Evolutionary conservation across 345 rosid genomes (phyloP).

Genomic region (Eucalyptus brandiana): DNA sequence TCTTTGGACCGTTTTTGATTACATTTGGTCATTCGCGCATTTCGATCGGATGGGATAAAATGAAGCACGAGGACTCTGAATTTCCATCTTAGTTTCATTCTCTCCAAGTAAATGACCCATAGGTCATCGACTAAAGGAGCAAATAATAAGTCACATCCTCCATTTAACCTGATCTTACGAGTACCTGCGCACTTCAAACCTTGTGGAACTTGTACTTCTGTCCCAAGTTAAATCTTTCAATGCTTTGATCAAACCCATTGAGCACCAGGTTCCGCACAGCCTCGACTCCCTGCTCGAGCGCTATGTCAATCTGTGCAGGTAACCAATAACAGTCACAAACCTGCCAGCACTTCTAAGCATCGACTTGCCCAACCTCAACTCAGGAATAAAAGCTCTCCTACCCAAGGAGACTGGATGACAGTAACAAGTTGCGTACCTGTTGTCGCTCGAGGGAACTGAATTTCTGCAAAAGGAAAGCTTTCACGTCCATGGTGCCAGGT

Average conservation of each 20-base stretch:
- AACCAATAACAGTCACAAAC: neutral
- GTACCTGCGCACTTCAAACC: slow-evolving; percentile 4
- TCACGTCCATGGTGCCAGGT: slow-evolving; percentile 90
- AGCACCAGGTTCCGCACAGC: slow-evolving; percentile 54
- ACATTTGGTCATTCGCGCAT: neutral
- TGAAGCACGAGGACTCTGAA: neutral
- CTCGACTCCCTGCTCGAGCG: slow-evolving; percentile 59
- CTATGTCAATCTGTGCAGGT: slow-evolving; percentile 40
- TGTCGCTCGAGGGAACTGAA: slow-evolving; percentile 57
- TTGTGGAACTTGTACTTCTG: slow-evolving; percentile 76
- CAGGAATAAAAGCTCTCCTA: neutral
- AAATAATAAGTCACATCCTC: neutral
- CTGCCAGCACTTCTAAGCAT: neutral
- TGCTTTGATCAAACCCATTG: slow-evolving; percentile 37
- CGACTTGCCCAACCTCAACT: neutral
- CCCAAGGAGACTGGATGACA: neutral
- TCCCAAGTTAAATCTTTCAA: slow-evolving; percentile 58
- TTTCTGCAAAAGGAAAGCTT: slow-evolving; percentile 81
- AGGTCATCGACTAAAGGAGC: neutral
- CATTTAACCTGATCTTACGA: neutral
- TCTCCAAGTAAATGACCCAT: neutral
- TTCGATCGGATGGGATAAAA: neutral
- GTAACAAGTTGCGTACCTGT: slow-evolving; percentile 24
- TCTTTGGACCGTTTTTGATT: neutral
- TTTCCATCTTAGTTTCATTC: neutral